A percentile compares a stretch with the other conserved stretches of the same genome.
Conservation (phyloP, 139 green algal species). For the Astrephomene gubernaculifera region DNA sequence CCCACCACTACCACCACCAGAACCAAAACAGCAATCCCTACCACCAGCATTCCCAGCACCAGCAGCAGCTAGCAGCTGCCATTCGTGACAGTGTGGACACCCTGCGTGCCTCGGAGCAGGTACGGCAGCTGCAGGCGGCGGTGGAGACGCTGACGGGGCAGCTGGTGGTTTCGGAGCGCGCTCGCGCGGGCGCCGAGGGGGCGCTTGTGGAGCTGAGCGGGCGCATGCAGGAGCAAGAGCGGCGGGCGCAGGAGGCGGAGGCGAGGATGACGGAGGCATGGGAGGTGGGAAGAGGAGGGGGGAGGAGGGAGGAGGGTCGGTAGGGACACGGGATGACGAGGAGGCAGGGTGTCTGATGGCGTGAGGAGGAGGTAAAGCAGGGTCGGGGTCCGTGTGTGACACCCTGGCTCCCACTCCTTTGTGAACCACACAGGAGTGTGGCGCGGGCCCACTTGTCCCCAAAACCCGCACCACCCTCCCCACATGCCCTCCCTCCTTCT, state of each 20-base stretch:
- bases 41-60: too few relatives aligned
- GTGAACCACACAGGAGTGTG: too few relatives aligned
- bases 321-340: background rate
- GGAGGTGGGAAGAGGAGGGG: slow-evolving; percentile 1
- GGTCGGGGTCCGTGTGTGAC: background rate
- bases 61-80: slow-evolving; percentile 36
- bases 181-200: slow-evolving; percentile 19
- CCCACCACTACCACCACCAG: too few relatives aligned
- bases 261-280: slow-evolving; percentile 25
- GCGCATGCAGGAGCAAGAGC: slow-evolving; percentile 43
- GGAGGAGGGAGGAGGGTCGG: background rate
- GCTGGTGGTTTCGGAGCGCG: slow-evolving; percentile 27
- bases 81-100: slow-evolving; percentile 46
- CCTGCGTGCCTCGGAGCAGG: slow-evolving; percentile 18
- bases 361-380: background rate
- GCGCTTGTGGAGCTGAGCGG: slow-evolving; percentile 38
- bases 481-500: too few relatives aligned
- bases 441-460: too few relatives aligned
- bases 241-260: too few relatives aligned
- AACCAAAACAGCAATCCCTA: too few relatives aligned
- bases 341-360: background rate
- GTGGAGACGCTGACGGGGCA: slow-evolving; percentile 39
- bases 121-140: slow-evolving; percentile 34
- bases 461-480: too few relatives aligned
- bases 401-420: too few relatives aligned